A percentile compares a stretch with the other conserved stretches of the same genome.
These are phyloP conservation scores for Mesotaenium endlicherianum DNA, from an alignment of 139 green algal species.

Conservation along the genomic window DNA sequence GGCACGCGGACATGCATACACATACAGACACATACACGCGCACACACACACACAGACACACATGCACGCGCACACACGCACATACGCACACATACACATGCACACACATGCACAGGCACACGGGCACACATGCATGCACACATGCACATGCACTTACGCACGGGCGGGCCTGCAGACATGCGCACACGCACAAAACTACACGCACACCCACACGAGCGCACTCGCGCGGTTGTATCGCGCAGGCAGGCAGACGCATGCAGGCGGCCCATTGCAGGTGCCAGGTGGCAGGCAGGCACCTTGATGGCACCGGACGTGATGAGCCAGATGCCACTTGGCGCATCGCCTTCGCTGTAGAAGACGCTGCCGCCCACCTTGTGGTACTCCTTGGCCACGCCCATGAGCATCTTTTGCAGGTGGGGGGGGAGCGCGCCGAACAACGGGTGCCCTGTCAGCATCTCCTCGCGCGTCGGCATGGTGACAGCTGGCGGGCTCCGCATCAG, in stretches of 20 bases:
- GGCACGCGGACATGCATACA: no score
- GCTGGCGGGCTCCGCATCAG: constrained; percentile 13
- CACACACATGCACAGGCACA: no score
- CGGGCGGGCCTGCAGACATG: background rate
- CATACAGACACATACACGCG: no score
- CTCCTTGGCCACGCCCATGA: background rate
- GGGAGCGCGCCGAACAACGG: constrained; percentile 1
- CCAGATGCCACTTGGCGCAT: background rate
- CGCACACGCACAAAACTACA: background rate
- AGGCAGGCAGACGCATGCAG: background rate
- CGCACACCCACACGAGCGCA: background rate
- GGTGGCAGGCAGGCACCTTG: background rate
- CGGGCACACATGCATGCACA: no score
- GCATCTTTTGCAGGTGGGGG: background rate
- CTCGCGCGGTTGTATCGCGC: background rate
- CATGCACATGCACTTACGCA: background rate
- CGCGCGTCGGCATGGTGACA: constrained; percentile 9
- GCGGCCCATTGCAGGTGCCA: background rate
- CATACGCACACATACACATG: no score
- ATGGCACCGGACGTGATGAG: constrained; percentile 4
- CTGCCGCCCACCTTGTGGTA: background rate
- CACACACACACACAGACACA: no score
- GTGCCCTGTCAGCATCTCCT: background rate
- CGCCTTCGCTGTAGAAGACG: background rate
- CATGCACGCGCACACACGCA: no score